phyloP scores from a whole-genome alignment of 805 yeast genomes.

The Candida oleophila region DNA sequence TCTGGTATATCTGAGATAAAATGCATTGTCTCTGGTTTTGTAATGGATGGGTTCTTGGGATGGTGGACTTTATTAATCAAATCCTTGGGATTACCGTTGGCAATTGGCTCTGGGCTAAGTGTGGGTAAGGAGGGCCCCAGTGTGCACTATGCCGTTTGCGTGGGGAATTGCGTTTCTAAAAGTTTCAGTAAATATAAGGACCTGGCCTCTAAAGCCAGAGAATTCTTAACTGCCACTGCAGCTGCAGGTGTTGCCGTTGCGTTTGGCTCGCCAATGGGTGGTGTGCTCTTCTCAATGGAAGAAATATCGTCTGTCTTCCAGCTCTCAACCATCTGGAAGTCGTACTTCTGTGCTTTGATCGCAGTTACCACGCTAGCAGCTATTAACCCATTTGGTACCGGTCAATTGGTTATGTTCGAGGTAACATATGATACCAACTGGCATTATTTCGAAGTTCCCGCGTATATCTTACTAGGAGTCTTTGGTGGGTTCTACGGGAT shows the following conservation, averaged over 20 bases:
- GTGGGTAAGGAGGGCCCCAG: conserved; percentile 98
- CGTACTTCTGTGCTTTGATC: conserved; percentile 85
- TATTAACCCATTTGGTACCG: conserved; percentile 90
- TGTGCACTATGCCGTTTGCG: conserved; percentile 96
- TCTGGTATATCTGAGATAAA: conserved; percentile 97
- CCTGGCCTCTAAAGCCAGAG: conserved; percentile 48
- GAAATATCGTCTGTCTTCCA: conserved; percentile 79
- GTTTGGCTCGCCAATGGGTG: conserved; percentile 95
- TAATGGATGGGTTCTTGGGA: conserved; percentile 72
- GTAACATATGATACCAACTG: conserved; percentile 86
- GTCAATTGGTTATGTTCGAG: conserved; percentile 89
- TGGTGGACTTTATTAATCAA: conserved; percentile 73
- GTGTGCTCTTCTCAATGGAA: conserved; percentile 89
- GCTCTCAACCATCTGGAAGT: conserved; percentile 81
- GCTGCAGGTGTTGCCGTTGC: conserved; percentile 99
- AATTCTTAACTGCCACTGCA: conserved; percentile 81
- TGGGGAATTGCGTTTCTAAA: conserved; percentile 76
- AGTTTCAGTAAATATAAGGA: conserved; percentile 45
- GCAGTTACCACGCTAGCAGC: conserved; percentile 81
- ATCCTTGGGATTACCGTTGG: conserved; percentile 78
- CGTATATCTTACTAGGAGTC: conserved; percentile 74
- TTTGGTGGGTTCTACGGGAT: conserved; percentile 94
- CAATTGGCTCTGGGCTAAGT: conserved; percentile 89
- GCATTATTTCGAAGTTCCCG: conserved; percentile 82
- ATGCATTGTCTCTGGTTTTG: conserved; percentile 89